Conservation (phyloP, 225 moss, liverwort and hornwort species). For the Polytrichum formosum region DNA sequence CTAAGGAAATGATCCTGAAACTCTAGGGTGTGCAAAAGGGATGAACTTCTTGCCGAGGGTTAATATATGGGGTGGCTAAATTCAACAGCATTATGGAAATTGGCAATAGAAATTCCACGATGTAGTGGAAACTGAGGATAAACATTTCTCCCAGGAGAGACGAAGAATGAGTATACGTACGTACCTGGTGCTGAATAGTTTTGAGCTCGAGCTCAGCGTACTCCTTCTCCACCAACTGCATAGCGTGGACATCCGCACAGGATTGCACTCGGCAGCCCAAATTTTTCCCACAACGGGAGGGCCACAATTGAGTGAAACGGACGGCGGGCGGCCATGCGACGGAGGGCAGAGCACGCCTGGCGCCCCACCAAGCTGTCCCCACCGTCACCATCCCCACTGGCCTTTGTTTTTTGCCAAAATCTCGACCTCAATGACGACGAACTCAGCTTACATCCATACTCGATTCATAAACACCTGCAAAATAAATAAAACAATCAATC, state of each 20-base stretch:
- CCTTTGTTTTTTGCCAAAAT: no score
- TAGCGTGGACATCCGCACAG: constrained; percentile 30
- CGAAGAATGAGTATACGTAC: no score
- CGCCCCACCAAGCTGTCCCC: constrained; percentile 31
- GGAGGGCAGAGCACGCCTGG: constrained; percentile 23
- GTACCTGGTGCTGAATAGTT: constrained; percentile 50
- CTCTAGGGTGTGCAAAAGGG: no score
- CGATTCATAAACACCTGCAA: neutral
- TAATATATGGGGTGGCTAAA: no score
- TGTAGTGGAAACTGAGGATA: neutral
- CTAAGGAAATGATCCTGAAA: no score
- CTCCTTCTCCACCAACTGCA: constrained; percentile 48
- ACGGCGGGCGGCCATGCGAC: constrained; percentile 1
- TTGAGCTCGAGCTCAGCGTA: constrained; percentile 74
- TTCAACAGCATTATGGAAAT: no score
- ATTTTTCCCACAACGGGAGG: constrained; percentile 2
- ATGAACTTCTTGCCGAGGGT: no score
- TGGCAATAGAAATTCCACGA: no score
- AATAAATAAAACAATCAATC: no score
- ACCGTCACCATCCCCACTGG: constrained; percentile 1
- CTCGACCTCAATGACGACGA: neutral
- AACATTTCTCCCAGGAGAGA: neutral
- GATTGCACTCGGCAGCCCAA: constrained; percentile 22
- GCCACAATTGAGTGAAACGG: constrained; percentile 7
- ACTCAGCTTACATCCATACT: neutral